Evolutionary conservation across 129 eudicot genomes (phyloP).

Genomic region (Lactuca saligna): DNA sequence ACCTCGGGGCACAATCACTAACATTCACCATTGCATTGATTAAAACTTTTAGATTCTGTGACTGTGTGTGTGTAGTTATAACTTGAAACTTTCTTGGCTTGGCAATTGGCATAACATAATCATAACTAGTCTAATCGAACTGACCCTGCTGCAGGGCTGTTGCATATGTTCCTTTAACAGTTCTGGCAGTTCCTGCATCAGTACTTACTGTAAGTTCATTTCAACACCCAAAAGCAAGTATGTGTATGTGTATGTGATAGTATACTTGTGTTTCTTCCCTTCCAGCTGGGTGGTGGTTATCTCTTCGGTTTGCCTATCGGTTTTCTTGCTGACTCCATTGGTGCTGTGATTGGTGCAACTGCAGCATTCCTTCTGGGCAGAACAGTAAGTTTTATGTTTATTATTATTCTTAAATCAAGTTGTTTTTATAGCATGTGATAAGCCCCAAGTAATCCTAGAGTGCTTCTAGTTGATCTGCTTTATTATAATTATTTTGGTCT

Average conservation of each 20-base stretch:
- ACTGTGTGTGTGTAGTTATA: neutral
- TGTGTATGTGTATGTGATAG: neutral
- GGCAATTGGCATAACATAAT: too few relatives aligned
- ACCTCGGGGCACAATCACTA: too few relatives aligned
- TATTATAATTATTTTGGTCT: too few relatives aligned
- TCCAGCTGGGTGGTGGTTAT: conserved; percentile 93
- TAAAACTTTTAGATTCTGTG: neutral
- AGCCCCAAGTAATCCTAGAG: too few relatives aligned
- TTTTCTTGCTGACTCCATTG: conserved; percentile 81
- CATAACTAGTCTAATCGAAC: neutral
- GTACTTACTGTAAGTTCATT: conserved; percentile 65
- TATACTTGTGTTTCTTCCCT: conserved; percentile 1
- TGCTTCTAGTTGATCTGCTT: too few relatives aligned
- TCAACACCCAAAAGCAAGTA: neutral
- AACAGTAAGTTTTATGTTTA: conserved; percentile 54
- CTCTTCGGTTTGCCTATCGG: conserved; percentile 85
- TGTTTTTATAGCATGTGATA: neutral
- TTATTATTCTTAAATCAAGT: neutral
- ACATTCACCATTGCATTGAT: neutral
- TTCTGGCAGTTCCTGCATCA: conserved; percentile 92
- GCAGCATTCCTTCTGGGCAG: conserved; percentile 83
- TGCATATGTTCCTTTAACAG: conserved; percentile 84
- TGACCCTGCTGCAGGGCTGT: conserved; percentile 66
- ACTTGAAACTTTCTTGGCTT: neutral
- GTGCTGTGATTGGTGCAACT: conserved; percentile 77